A percentile compares a stretch with the other conserved stretches of the same genome.
Conservation (phyloP, 257 asterid genomes). For the Solanum chiquidenum region DNA sequence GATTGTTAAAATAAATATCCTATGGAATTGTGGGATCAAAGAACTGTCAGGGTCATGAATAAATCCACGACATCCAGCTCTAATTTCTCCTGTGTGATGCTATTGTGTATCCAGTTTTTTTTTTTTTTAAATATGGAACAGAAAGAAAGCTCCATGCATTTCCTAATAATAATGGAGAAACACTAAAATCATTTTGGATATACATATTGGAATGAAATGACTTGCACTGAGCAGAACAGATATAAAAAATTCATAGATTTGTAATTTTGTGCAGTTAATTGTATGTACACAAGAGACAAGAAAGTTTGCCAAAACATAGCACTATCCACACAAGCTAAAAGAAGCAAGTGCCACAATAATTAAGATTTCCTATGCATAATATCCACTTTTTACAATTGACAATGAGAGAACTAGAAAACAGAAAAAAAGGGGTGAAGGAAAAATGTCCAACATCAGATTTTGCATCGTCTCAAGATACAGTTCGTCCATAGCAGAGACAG, state of each 20-base stretch:
- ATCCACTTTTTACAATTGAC: conserved; percentile 4
- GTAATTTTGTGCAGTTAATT: not conserved
- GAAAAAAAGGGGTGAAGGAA: not conserved
- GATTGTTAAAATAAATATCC: not conserved
- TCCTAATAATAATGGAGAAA: not conserved
- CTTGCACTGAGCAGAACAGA: not conserved
- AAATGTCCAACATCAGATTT: not conserved
- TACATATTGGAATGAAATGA: not conserved
- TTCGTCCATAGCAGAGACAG: conserved; percentile 23
- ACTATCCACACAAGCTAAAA: not conserved
- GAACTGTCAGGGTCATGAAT: not conserved
- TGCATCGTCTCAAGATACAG: conserved; percentile 9
- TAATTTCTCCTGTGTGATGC: not conserved
- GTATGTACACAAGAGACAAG: not conserved
- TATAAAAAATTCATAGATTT: not conserved
- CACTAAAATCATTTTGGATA: not conserved
- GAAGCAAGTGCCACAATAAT: not conserved
- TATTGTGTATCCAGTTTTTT: not conserved
- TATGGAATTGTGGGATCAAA: not conserved
- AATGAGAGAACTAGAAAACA: not conserved
- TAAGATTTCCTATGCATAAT: not conserved
- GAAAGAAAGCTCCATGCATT: not conserved
- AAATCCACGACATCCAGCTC: not conserved
- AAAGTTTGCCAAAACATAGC: not conserved
- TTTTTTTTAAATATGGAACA: not conserved